phyloP scores from a whole-genome alignment of 257 asterid genomes.

The Ligustrum vulgare region DNA sequence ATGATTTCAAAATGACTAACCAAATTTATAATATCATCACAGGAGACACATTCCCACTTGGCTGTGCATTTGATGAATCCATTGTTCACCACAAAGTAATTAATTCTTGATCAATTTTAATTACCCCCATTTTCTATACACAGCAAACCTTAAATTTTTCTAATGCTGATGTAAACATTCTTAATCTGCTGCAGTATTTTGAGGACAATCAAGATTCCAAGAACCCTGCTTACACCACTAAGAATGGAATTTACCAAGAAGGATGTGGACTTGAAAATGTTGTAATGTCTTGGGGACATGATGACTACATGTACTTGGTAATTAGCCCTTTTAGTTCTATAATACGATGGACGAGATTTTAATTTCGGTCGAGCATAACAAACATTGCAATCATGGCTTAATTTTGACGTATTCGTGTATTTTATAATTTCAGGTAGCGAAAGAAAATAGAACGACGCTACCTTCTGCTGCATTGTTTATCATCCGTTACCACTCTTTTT shows the following conservation, averaged over 20 bases:
- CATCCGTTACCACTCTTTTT: slow-evolving; percentile 60
- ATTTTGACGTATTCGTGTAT: background rate
- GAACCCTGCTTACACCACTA: slow-evolving; percentile 38
- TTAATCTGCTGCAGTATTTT: slow-evolving; percentile 37
- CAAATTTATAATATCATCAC: background rate
- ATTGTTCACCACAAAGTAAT: slow-evolving; percentile 49
- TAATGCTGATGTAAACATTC: background rate
- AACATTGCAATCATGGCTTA: too few species aligned
- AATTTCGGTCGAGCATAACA: too few species aligned
- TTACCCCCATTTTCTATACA: background rate
- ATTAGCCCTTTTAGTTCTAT: background rate
- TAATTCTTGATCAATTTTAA: background rate
- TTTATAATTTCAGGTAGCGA: slow-evolving; percentile 37
- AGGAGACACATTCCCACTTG: slow-evolving; percentile 58
- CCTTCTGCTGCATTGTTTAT: slow-evolving; percentile 62
- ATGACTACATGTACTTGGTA: slow-evolving; percentile 59
- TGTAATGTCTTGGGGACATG: slow-evolving; percentile 58
- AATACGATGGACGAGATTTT: too few species aligned
- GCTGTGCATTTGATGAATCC: slow-evolving; percentile 49
- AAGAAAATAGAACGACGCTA: slow-evolving; percentile 49
- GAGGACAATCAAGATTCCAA: slow-evolving; percentile 35
- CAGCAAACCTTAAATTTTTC: background rate
- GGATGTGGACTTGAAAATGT: slow-evolving; percentile 53
- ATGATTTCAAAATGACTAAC: background rate
- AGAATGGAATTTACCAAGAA: slow-evolving; percentile 42